phyloP scores from a whole-genome alignment of 2,329 filamentous ascomycete species.

The Bipolaris bicolor region DNA sequence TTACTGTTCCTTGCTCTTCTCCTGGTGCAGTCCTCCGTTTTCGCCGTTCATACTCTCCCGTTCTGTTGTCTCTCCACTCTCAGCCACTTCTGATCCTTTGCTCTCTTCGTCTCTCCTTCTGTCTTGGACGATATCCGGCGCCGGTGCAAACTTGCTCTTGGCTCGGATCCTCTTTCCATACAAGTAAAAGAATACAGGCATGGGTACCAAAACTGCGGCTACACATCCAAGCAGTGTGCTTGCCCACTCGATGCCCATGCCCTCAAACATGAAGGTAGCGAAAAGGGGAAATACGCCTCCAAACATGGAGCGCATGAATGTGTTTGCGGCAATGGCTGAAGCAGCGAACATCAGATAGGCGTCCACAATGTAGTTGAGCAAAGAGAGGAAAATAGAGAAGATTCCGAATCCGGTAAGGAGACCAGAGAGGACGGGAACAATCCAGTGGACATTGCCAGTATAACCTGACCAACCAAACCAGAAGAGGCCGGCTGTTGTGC shows the following conservation, averaged over 20 bases:
- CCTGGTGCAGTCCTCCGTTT: conserved; percentile 10
- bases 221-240: conserved; percentile 54
- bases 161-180: conserved; percentile 53
- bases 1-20: conserved; percentile 24
- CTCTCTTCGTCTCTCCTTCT: conserved; percentile 45
- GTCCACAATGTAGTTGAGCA: conserved; percentile 66
- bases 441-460: conserved; percentile 51
- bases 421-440: conserved; percentile 52
- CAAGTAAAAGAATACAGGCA: conserved; percentile 54
- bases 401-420: conserved; percentile 64
- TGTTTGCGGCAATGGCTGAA: conserved; percentile 62
- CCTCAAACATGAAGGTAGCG: conserved; percentile 62
- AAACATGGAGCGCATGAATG: conserved; percentile 58
- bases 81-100: conserved; percentile 12
- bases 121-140: conserved; percentile 48
- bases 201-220: conserved; percentile 51
- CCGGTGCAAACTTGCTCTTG: conserved; percentile 53
- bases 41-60: conserved; percentile 8
- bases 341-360: conserved; percentile 64
- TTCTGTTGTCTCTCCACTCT: conserved; percentile 17
- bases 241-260: conserved; percentile 59
- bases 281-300: conserved; percentile 62
- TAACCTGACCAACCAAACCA: conserved; percentile 54
- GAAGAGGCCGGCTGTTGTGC: conserved; percentile 37
- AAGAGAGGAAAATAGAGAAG: conserved; percentile 63